These are phyloP conservation scores for Gelatoporia subvermispora DNA, from an alignment of 768 basidiomycete species.

Conservation along the genomic window DNA sequence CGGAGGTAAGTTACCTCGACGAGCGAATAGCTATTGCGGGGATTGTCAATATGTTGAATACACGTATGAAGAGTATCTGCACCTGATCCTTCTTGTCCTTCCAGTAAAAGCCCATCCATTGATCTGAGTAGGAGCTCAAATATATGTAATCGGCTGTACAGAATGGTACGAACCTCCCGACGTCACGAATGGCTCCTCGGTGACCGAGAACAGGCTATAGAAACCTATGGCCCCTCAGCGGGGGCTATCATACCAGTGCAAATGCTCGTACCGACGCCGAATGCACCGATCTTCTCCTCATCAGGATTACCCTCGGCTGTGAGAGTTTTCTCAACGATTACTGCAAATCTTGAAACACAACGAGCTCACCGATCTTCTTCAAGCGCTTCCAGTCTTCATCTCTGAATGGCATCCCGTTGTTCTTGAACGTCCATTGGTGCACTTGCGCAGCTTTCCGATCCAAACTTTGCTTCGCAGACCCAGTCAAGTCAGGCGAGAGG, in stretches of 20 bases:
- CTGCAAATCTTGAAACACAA: neutral
- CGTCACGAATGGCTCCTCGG: constrained; percentile 77
- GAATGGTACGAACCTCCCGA: constrained; percentile 53
- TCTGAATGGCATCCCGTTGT: constrained; percentile 80
- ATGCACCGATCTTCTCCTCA: constrained; percentile 94
- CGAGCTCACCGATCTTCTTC: constrained; percentile 72
- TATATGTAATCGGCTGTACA: no score
- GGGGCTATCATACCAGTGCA: neutral
- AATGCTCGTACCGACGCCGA: constrained; percentile 62
- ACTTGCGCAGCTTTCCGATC: constrained; percentile 68
- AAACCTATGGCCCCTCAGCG: constrained; percentile 40
- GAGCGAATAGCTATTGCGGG: constrained; percentile 62
- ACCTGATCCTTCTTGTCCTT: constrained; percentile 90
- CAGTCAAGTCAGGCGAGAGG: no score
- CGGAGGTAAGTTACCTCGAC: constrained; percentile 60
- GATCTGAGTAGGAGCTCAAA: constrained; percentile 35
- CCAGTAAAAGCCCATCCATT: constrained; percentile 97
- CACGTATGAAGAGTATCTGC: constrained; percentile 2
- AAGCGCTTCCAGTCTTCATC: constrained; percentile 85
- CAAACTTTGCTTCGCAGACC: constrained; percentile 28
- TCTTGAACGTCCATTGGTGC: constrained; percentile 79
- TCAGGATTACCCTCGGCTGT: constrained; percentile 92
- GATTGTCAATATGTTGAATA: constrained; percentile 2
- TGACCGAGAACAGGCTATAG: constrained; percentile 78
- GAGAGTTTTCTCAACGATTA: constrained; percentile 1